These are phyloP conservation scores for Agaricus subrufescens DNA, from an alignment of 768 basidiomycete genomes.

Conservation along the genomic window DNA sequence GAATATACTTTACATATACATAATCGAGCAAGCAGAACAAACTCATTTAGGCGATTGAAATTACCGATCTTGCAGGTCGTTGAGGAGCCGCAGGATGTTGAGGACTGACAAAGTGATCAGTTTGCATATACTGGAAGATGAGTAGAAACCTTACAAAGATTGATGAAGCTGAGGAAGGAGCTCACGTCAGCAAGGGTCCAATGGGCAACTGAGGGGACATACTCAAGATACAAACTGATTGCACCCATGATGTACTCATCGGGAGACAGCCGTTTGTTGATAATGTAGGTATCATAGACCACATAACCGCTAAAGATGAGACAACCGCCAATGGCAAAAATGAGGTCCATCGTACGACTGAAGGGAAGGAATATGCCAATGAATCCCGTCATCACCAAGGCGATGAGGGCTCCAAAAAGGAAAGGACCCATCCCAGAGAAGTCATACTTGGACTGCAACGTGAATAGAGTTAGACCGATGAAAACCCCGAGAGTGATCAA, in stretches of 20 bases:
- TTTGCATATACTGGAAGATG: neutral
- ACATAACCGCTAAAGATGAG: slow-evolving; percentile 88
- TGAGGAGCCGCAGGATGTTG: slow-evolving; percentile 80
- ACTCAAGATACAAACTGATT: slow-evolving; percentile 94
- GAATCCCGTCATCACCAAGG: slow-evolving; percentile 74
- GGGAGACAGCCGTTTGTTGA: slow-evolving; percentile 83
- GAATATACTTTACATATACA: slow-evolving; percentile 5
- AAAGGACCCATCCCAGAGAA: slow-evolving; percentile 91
- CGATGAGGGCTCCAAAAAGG: slow-evolving; percentile 81
- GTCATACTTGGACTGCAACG: slow-evolving; percentile 96
- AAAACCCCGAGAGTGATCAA: slow-evolving; percentile 92
- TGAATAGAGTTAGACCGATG: slow-evolving; percentile 90
- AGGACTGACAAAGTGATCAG: slow-evolving; percentile 49
- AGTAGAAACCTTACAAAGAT: slow-evolving; percentile 62
- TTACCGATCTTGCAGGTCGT: slow-evolving; percentile 48
- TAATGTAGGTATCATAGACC: slow-evolving; percentile 86
- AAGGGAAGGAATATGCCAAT: slow-evolving; percentile 89
- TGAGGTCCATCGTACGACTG: slow-evolving; percentile 71
- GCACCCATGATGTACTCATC: slow-evolving; percentile 93
- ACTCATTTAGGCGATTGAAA: neutral
- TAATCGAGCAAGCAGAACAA: neutral
- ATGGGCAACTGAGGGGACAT: slow-evolving; percentile 26
- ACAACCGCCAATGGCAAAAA: slow-evolving; percentile 73
- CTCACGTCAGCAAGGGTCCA: slow-evolving; percentile 10
- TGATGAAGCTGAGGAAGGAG: slow-evolving; percentile 62